Conservation (phyloP, 2,329 filamentous ascomycete species). For the Xylariaceae sp. region DNA sequence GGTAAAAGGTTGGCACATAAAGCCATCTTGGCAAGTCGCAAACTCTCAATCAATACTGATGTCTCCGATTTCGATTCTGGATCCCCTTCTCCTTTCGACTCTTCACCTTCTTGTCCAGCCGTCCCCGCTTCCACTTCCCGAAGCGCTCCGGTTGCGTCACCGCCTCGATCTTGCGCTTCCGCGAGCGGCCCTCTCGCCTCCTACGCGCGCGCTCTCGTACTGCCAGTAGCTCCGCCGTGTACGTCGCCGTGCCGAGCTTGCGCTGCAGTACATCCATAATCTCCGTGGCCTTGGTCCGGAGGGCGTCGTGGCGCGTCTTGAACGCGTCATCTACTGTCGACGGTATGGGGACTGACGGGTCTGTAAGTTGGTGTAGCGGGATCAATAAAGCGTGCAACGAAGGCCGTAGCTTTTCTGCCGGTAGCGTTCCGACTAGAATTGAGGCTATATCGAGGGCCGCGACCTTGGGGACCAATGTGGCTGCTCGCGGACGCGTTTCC, state of each 20-base stretch:
- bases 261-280: slow-evolving; percentile 78
- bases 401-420: slow-evolving; percentile 50
- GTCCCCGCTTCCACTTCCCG: slow-evolving; percentile 73
- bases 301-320: slow-evolving; percentile 59
- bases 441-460: slow-evolving; percentile 70
- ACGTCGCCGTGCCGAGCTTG: slow-evolving; percentile 74
- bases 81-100: slow-evolving; percentile 71
- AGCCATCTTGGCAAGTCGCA: no score
- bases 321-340: slow-evolving; percentile 67
- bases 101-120: slow-evolving; percentile 77
- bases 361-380: slow-evolving; percentile 75
- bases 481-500: slow-evolving; percentile 59
- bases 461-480: slow-evolving; percentile 66
- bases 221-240: slow-evolving; percentile 65
- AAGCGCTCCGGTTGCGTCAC: slow-evolving; percentile 75
- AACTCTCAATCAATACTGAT: slow-evolving; percentile 53
- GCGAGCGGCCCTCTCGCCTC: slow-evolving; percentile 66
- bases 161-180: slow-evolving; percentile 85
- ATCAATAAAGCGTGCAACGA: slow-evolving; percentile 57
- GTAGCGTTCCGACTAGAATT: slow-evolving; percentile 59
- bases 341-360: slow-evolving; percentile 66
- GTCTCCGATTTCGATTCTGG: slow-evolving; percentile 65
- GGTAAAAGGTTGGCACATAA: no score
- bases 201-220: slow-evolving; percentile 68
- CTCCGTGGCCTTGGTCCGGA: slow-evolving; percentile 68